Evolutionary conservation across 2,329 filamentous ascomycete species (phyloP), one percentile per base, ranked within the genome.

Genomic region (Trichoderma cornu-damae): DNA sequence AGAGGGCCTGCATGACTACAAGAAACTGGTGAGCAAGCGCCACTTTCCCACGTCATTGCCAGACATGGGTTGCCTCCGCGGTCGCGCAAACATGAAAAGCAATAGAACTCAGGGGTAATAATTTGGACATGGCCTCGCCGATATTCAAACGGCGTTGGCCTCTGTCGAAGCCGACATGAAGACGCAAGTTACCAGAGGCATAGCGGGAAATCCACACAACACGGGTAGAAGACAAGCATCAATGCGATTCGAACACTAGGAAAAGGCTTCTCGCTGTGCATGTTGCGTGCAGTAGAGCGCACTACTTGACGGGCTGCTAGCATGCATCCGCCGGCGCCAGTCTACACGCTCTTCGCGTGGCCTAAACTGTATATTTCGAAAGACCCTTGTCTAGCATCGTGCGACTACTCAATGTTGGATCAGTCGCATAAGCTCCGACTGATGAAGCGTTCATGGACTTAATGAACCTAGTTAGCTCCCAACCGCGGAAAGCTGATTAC

Each of bases 21-120:
- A 18, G 16, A 57, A 18, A 52, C 52, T 46, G 42, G 30, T 40
- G 43, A 47, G 43, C 34, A 47, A 47, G 52, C 52, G 43, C 52
- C 42, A 55, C 43, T 55, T 38, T 55, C 34, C 34, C 42, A 47
- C 52, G 38, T 35, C 42, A 55, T 55, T 52, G 12, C 18, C 24
- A 12, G 49, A 52, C 49, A 52, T 52, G 49, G 49, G 37, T 52
- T 20, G 37, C 24, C 24, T n/a, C 14, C 49, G 18, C 49, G 16
- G 49, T 37, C 35, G 49, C 35, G 49, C 16, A 20, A 30, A 42
- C 7, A 26, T 16, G 49, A 50, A n/a, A 26, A 32, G 28, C 24
- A 42, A 52, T 6, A 52, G 26, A 32, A 26, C 42, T 32, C 49
- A 52, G 49, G 38, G 37, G 49, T 37, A 42, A 42, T 11, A 22